These are phyloP conservation scores for Primulina huaijiensis DNA, from an alignment of 257 asterid species.

Conservation along the genomic window DNA sequence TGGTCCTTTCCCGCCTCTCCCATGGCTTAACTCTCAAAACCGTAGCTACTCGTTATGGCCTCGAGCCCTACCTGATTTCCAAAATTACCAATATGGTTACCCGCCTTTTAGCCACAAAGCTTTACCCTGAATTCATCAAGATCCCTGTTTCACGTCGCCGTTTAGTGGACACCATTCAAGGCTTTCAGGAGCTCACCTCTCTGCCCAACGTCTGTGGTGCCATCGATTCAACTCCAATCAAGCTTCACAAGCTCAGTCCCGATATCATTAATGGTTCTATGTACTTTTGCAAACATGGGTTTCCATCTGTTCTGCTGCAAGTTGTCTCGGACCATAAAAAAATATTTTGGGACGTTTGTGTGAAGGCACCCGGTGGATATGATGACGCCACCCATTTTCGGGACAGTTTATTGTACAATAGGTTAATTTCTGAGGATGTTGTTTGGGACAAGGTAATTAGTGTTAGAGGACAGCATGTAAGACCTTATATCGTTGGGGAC, in stretches of 20 bases:
- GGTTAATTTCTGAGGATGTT: conserved; percentile 69
- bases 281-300: conserved; percentile 63
- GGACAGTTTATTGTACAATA: conserved; percentile 76
- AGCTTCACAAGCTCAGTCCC: conserved; percentile 54
- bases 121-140: conserved; percentile 85
- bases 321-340: conserved; percentile 92
- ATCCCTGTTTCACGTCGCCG: conserved; percentile 80
- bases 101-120: conserved; percentile 87
- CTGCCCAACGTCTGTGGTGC: conserved; percentile 92
- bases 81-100: conserved; percentile 97
- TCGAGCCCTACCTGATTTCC: conserved; percentile 90
- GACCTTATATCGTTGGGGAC: conserved; percentile 91
- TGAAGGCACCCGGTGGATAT: conserved; percentile 88
- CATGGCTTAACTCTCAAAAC: conserved; percentile 79
- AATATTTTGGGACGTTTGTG: conserved; percentile 97
- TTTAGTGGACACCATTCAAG: conserved; percentile 73
- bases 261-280: conserved; percentile 51
- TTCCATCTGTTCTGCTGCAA: conserved; percentile 75
- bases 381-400: conserved; percentile 91
- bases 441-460: conserved; percentile 79
- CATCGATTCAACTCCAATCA: conserved; percentile 71
- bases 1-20: conserved; percentile 86
- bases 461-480: conserved; percentile 79
- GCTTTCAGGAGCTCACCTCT: conserved; percentile 72
- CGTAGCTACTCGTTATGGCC: conserved; percentile 80